A percentile compares a stretch with the other conserved stretches of the same genome.
phyloP scores from a whole-genome alignment of 371 early-diverging fungal genomes.

The Aphelidium insulamus region DNA sequence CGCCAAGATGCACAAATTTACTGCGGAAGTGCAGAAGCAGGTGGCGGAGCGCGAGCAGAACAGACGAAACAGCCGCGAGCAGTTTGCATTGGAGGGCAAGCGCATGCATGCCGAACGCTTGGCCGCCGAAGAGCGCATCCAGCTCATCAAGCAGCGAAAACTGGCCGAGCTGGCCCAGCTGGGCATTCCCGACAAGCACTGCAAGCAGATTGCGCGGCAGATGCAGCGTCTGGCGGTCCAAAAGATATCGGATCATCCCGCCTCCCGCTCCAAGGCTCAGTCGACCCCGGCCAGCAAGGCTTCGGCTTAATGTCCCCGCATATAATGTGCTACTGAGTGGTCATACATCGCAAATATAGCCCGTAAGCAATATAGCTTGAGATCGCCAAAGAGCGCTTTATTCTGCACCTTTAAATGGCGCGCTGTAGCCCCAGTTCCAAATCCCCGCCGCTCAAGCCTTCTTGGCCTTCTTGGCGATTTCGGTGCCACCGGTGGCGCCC shows the following conservation, averaged over 20 bases:
- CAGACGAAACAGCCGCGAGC: conserved; percentile 15
- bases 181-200: conserved; percentile 26
- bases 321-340: no score
- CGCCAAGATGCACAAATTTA: conserved; percentile 14
- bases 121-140: conserved; percentile 21
- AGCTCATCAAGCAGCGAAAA: conserved; percentile 17
- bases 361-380: no score
- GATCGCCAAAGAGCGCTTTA: no score
- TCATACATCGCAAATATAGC: no score
- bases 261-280: no score
- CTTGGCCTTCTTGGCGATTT: conserved; percentile 30
- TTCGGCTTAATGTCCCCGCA: no score
- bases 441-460: no score
- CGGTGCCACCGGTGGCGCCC: conserved; percentile 38
- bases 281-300: no score
- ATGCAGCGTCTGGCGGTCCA: no score
- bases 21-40: conserved; percentile 19
- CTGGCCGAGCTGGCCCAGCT: conserved; percentile 11
- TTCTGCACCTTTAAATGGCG: no score
- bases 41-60: conserved; percentile 16
- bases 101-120: conserved; percentile 12
- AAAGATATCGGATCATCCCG: no score
- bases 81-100: conserved; percentile 25
- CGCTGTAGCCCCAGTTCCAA: no score
- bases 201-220: conserved; percentile 21